phyloP scores from a whole-genome alignment of 2,329 filamentous ascomycete genomes.

The Dendrostoma leiphaemia region DNA sequence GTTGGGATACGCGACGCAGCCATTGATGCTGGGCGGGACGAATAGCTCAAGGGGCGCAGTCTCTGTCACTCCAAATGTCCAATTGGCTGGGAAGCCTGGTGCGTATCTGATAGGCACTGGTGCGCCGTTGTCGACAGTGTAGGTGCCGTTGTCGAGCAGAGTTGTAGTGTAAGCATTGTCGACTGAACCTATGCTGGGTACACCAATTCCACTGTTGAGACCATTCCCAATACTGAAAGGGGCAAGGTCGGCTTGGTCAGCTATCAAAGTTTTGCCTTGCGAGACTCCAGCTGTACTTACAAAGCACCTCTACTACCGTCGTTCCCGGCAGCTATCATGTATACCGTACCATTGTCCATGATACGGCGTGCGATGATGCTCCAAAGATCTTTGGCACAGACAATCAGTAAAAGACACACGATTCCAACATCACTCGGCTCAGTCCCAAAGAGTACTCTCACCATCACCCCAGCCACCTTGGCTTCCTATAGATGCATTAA shows the following conservation, averaged over 20 bases:
- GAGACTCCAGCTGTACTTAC: background rate
- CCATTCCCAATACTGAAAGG: constrained; percentile 1
- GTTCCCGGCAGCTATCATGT: constrained; percentile 6
- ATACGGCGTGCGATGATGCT: background rate
- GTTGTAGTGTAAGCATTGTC: constrained; percentile 11
- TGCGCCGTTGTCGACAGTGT: constrained; percentile 5
- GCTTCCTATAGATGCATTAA: constrained; percentile 6
- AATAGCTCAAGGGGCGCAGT: constrained; percentile 4
- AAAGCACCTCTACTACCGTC: background rate
- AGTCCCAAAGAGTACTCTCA: background rate
- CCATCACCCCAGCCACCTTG: constrained; percentile 3
- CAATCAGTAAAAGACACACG: background rate
- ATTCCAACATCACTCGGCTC: background rate
- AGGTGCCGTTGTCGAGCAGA: background rate
- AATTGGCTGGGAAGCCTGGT: constrained; percentile 10
- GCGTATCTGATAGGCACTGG: constrained; percentile 3
- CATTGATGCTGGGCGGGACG: constrained; percentile 3
- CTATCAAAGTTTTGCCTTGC: background rate
- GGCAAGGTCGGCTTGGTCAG: background rate
- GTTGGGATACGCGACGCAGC: constrained; percentile 7
- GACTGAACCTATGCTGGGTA: constrained; percentile 5
- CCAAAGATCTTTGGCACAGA: background rate
- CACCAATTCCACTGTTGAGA: constrained; percentile 3
- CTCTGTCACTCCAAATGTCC: background rate
- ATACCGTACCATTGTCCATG: constrained; percentile 1